phyloP scores from a whole-genome alignment of 257 asterid species.

The Primulina huaijiensis region DNA sequence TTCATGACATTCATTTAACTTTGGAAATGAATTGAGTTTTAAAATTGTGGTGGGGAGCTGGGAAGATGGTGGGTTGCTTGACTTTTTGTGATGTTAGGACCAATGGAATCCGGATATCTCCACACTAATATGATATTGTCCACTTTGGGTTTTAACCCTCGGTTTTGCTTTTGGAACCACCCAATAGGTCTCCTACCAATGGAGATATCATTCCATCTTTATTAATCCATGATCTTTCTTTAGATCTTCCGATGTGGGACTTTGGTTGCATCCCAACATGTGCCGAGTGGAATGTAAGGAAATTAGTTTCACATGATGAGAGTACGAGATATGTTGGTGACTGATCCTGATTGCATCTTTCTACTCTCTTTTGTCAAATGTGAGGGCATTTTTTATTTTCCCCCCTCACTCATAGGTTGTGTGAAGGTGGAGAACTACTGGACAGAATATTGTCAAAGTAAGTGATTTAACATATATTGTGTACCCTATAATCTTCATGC shows the following conservation, averaged over 20 bases:
- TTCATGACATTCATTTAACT: conserved; percentile 5
- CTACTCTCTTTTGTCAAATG: neutral
- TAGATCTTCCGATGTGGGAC: too few species aligned
- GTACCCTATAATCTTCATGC: neutral
- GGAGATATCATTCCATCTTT: too few species aligned
- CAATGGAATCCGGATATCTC: too few species aligned
- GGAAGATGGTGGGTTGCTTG: neutral
- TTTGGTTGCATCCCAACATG: too few species aligned
- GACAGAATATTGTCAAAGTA: conserved; percentile 88
- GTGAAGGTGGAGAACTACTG: conserved; percentile 98
- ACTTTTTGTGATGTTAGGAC: too few species aligned
- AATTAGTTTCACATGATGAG: neutral
- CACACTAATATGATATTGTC: too few species aligned
- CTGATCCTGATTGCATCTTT: neutral
- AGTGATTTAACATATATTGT: conserved; percentile 22
- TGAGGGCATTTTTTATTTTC: conserved; percentile 9
- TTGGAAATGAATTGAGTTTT: neutral
- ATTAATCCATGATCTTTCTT: too few species aligned
- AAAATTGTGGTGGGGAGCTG: neutral
- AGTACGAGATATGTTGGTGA: neutral
- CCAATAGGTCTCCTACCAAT: too few species aligned
- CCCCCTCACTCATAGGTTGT: conserved; percentile 55
- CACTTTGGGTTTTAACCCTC: too few species aligned
- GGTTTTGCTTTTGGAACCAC: too few species aligned
- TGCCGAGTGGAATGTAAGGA: neutral